These are phyloP conservation scores for Nakazawaea laoshanensis DNA, from an alignment of 805 yeast genomes.

Conservation along the genomic window DNA sequence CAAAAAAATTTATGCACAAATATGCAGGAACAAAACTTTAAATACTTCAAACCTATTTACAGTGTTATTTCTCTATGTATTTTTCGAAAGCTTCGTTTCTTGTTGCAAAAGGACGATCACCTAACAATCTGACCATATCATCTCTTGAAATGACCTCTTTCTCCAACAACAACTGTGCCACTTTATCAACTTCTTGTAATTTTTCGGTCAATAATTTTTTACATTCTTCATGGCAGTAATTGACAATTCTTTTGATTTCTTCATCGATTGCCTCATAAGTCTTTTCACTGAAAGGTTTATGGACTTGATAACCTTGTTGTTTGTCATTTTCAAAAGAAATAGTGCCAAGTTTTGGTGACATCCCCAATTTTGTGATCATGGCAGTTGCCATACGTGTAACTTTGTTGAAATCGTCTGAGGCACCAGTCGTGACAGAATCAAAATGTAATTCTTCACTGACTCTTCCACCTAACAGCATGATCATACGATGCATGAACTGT, in stretches of 20 bases:
- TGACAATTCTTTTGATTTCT: constrained; percentile 74
- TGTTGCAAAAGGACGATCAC: constrained; percentile 88
- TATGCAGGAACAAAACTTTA: neutral
- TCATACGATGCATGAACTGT: constrained; percentile 84
- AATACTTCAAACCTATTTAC: neutral
- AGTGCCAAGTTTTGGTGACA: constrained; percentile 84
- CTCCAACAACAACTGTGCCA: constrained; percentile 77
- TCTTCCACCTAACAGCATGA: constrained; percentile 96
- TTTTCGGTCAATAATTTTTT: constrained; percentile 58
- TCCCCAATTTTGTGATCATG: constrained; percentile 90
- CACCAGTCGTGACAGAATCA: constrained; percentile 90
- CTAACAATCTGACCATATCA: constrained; percentile 84
- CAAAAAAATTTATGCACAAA: neutral
- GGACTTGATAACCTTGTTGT: constrained; percentile 42
- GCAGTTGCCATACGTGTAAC: constrained; percentile 89
- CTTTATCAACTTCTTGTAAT: constrained; percentile 66
- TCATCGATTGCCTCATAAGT: constrained; percentile 75
- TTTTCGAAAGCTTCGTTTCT: constrained; percentile 86
- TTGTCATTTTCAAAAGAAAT: constrained; percentile 65
- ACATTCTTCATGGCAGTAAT: constrained; percentile 69
- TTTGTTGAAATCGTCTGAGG: constrained; percentile 92
- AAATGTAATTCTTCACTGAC: constrained; percentile 94
- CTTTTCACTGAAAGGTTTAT: constrained; percentile 81
- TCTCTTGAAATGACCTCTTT: constrained; percentile 92
- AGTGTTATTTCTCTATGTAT: constrained; percentile 22